Evolutionary conservation across 352 stramenopile genomes (phyloP).

Genomic region (Elongisporangium undulatum): DNA sequence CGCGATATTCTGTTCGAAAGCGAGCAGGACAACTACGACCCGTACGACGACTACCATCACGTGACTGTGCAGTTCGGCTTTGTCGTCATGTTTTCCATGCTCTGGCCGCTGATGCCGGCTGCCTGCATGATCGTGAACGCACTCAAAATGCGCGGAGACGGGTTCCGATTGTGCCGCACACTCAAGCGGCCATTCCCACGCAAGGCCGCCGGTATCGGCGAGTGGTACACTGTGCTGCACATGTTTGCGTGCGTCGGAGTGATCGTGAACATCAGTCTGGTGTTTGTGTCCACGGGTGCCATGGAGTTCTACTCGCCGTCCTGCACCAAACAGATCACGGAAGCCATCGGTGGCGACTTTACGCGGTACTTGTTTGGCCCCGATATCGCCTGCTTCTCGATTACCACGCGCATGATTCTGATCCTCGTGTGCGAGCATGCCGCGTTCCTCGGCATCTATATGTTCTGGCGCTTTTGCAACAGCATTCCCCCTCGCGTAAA

Average conservation of each 20-base stretch:
- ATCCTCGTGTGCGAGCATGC: conserved; percentile 73
- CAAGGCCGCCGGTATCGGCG: conserved; percentile 66
- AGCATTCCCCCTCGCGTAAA: conserved; percentile 58
- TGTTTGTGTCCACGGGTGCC: conserved; percentile 76
- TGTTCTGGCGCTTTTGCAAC: conserved; percentile 61
- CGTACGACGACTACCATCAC: conserved; percentile 79
- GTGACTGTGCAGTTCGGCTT: conserved; percentile 83
- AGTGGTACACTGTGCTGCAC: conserved; percentile 70
- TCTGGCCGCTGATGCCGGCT: conserved; percentile 78
- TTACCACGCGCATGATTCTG: conserved; percentile 76
- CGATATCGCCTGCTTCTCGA: conserved; percentile 69
- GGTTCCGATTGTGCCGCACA: conserved; percentile 67
- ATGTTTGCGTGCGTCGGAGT: conserved; percentile 62
- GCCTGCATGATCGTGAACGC: conserved; percentile 76
- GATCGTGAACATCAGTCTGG: conserved; percentile 69
- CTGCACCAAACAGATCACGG: conserved; percentile 48
- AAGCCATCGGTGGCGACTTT: conserved; percentile 53
- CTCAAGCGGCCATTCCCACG: conserved; percentile 70
- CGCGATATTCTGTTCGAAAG: conserved; percentile 73
- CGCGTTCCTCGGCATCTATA: conserved; percentile 51
- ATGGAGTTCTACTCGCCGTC: conserved; percentile 63
- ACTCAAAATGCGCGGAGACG: conserved; percentile 74
- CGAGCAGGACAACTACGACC: conserved; percentile 74
- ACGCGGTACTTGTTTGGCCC: conserved; percentile 66
- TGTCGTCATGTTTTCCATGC: conserved; percentile 85